Conservation (phyloP, 495 filamentous ascomycete genomes). For the Achaetomiella virescens region DNA sequence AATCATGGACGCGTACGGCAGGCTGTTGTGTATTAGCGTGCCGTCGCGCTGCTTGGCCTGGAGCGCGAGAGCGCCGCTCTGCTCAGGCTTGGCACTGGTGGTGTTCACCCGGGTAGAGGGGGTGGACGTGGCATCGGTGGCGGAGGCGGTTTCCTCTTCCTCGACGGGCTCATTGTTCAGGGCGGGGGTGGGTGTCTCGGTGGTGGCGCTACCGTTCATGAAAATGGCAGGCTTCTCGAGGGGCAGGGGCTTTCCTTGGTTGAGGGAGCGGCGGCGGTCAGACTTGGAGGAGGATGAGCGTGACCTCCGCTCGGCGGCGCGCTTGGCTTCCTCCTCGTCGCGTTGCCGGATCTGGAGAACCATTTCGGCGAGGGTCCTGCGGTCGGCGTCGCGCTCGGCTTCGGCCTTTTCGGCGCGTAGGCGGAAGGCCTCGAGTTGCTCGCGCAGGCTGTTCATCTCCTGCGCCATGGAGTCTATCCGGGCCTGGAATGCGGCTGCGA, state of each 20-base stretch:
- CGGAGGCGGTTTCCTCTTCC: constrained; percentile 2
- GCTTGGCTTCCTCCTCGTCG: constrained; percentile 45
- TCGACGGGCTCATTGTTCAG: constrained; percentile 15
- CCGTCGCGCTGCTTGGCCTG: constrained; percentile 28
- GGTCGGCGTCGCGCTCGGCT: constrained; percentile 57
- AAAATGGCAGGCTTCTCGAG: neutral
- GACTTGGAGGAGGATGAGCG: constrained; percentile 12
- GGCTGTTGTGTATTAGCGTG: constrained; percentile 51
- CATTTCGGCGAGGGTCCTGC: constrained; percentile 80
- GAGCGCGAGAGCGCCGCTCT: constrained; percentile 16
- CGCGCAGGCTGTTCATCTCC: constrained; percentile 78
- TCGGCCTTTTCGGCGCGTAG: constrained; percentile 75
- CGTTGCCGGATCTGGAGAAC: constrained; percentile 70
- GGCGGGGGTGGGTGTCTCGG: neutral
- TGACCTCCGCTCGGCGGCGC: constrained; percentile 24
- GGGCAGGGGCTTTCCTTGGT: neutral
- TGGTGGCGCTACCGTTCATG: constrained; percentile 16
- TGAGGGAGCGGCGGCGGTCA: constrained; percentile 8
- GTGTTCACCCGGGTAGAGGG: constrained; percentile 36
- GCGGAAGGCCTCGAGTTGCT: constrained; percentile 71
- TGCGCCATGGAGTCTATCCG: constrained; percentile 71
- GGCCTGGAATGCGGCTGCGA: constrained; percentile 55
- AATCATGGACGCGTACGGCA: constrained; percentile 81
- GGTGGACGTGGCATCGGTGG: constrained; percentile 18
- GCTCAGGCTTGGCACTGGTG: constrained; percentile 27